Base-by-base conservation (phyloP, 306 rosid species). In the Betula pendula region DNA sequence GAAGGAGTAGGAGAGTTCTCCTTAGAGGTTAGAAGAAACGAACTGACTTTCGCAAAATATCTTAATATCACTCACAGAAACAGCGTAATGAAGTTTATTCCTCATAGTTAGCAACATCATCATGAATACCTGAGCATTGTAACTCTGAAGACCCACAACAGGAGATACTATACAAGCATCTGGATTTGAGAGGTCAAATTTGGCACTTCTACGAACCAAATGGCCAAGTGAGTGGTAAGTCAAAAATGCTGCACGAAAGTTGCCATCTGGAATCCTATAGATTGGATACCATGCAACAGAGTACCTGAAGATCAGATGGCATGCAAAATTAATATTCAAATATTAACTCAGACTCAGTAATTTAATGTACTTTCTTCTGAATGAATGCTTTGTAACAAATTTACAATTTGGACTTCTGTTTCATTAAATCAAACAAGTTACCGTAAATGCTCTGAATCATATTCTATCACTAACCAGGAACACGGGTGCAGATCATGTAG, bases 231-330 rank as follows among this genome's bases (percentile, higher is more conserved):
- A 93, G 78, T 93, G 98, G 86, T 88, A 93, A 47, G 97, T 93
- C 90, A 93, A 85, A 85, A 93, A 91, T 19, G 98, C 72, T 65
- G 98, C 89, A 16, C 90, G 98, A 38, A 93, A 83, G 87, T 78
- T 89, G 72, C 91, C 95, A 45, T 88, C 89, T 0, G 98, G 98
- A 84, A 93, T 91, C 80, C 97, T 91, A 85, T 93, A 93, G 67
- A 93, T 89, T 70, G 98, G 97, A 88, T 93, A 93, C 98, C 98
- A 91, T 1, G 98, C 98, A 69, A 93, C 98, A 0, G 98, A 80
- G 77, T 84, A 93, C 98, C 98, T 93, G 93, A 85, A 83, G 77
- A 85, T 62, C 68, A 83, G 53, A 69, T 68, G 35, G 75, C 72
- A 27, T 27, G 13, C 73, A 80, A 68, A 73, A 52, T 66, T 81